phyloP scores from a whole-genome alignment of 345 rosid genomes.

The Balakata baccata region DNA sequence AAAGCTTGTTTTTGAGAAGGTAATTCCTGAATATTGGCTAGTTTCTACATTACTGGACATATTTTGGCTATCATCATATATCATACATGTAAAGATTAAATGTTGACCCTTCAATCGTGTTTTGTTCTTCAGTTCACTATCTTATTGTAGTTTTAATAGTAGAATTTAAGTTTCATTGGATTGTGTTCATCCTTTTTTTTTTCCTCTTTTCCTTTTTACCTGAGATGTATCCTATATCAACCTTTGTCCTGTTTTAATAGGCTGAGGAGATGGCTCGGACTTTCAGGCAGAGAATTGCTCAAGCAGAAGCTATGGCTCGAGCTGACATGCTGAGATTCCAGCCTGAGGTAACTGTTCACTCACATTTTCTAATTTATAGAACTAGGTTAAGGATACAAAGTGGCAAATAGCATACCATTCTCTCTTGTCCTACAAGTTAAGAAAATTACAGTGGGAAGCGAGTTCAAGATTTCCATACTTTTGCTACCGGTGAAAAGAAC shows the following conservation, averaged over 20 bases:
- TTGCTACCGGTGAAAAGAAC: too few species aligned
- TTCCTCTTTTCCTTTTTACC: neutral
- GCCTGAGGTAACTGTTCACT: constrained; percentile 62
- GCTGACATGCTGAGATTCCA: constrained; percentile 98
- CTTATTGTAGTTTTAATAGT: neutral
- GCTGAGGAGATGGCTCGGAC: constrained; percentile 99
- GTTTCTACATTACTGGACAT: neutral
- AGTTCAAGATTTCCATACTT: too few species aligned
- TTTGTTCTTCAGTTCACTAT: neutral
- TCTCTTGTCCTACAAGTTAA: too few species aligned
- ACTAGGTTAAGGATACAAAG: too few species aligned
- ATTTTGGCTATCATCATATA: neutral
- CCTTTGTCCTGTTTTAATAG: constrained; percentile 32
- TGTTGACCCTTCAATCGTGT: neutral
- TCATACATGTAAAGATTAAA: neutral
- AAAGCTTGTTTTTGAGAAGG: constrained; percentile 97
- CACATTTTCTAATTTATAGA: too few species aligned
- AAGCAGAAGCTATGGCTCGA: constrained; percentile 99
- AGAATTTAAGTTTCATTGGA: neutral
- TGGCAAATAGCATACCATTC: too few species aligned
- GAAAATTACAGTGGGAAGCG: too few species aligned
- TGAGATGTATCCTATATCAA: neutral
- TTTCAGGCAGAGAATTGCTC: constrained; percentile 96
- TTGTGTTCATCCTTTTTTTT: neutral
- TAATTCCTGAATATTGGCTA: constrained; percentile 18